Base-by-base conservation (phyloP, 192 early-diverging fungal genomes). In the Coemansia sp. region DNA sequence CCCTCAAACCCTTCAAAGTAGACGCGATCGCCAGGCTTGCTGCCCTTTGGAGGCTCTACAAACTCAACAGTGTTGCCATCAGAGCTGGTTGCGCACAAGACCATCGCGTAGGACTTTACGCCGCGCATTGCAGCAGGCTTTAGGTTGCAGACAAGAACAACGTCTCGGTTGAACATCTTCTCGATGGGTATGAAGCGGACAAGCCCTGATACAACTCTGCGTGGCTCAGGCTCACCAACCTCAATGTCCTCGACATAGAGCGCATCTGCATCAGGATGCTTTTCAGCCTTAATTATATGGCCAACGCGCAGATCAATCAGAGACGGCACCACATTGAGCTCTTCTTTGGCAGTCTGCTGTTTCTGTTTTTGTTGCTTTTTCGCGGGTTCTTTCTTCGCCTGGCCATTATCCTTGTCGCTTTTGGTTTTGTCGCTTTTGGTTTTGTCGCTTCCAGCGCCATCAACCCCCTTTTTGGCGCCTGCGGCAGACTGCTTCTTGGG, bases 201-300 rank as follows among this genome's bases (percentile, higher is more conserved):
- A 46, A 99, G 84, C 4, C 97, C 97, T 42, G 91, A 93, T 1
- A 98, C 94, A 10, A 99, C 92, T 1, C 89, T 93, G 22, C 97
- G 86, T 19, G 90, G 94, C 49, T 87, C 83, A 12, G 77, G 88
- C 72, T 98, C 96, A 62, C 95, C 95, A 39, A 90, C 73, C 70
- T 98, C 95, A 69, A 99, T 94, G 67, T 92, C 82, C 82, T 99
- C 97, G 19, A 99, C 94, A 71, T 99, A 99, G 15, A 99, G 84
- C 8, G 95, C 83, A 76, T 99, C 97, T 5, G 97, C 97, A 69
- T 94, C 93, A n/a, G 93, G 92, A 77, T 99, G 97, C 76, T 92
- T 91, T 76, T 90, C 80, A 36, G 89, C 92, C 19, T 84, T 78
- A 63, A 93, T 56, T 55, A 99, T 95, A 65, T 88, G 88, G 41